A percentile compares a stretch with the other conserved stretches of the same genome.
These are phyloP conservation scores for Annulohypoxylon stygium DNA, from an alignment of 495 filamentous ascomycete genomes.

Conservation along the genomic window DNA sequence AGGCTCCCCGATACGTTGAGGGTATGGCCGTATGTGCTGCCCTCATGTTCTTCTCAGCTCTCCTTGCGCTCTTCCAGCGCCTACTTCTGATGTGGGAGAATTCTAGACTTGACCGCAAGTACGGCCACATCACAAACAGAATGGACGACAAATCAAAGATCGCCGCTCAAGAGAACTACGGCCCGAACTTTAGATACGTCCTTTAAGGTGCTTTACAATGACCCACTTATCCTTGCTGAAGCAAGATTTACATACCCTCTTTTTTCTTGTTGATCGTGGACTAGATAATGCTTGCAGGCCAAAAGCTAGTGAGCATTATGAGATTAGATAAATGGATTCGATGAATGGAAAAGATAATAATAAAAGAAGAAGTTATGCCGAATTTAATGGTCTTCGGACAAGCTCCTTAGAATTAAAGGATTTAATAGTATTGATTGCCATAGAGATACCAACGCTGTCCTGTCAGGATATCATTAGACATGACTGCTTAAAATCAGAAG, in stretches of 20 bases:
- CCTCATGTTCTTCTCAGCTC: constrained; percentile 72
- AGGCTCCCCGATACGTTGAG: constrained; percentile 68
- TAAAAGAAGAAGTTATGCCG: background rate
- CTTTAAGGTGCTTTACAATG: constrained; percentile 34
- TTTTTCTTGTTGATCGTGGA: background rate
- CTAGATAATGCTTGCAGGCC: background rate
- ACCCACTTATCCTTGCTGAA: constrained; percentile 16
- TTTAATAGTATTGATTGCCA: background rate
- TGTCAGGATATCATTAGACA: too few relatives aligned
- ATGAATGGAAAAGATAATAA: background rate
- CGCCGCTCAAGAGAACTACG: constrained; percentile 52
- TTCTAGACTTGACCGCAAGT: constrained; percentile 51
- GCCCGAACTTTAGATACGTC: constrained; percentile 55
- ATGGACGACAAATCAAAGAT: constrained; percentile 12
- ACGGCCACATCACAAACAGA: constrained; percentile 24
- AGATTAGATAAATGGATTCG: background rate
- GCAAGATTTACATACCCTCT: constrained; percentile 8
- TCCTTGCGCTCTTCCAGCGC: constrained; percentile 68
- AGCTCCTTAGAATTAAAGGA: background rate
- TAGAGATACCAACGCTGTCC: background rate
- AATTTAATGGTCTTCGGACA: background rate
- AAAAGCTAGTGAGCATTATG: constrained; percentile 3
- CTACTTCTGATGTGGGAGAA: constrained; percentile 72
- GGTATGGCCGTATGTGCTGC: constrained; percentile 75
- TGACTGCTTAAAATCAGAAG: too few relatives aligned